Evolutionary conservation across 2,329 filamentous ascomycete species (phyloP).

Genomic region (Lecanicillium sp.): DNA sequence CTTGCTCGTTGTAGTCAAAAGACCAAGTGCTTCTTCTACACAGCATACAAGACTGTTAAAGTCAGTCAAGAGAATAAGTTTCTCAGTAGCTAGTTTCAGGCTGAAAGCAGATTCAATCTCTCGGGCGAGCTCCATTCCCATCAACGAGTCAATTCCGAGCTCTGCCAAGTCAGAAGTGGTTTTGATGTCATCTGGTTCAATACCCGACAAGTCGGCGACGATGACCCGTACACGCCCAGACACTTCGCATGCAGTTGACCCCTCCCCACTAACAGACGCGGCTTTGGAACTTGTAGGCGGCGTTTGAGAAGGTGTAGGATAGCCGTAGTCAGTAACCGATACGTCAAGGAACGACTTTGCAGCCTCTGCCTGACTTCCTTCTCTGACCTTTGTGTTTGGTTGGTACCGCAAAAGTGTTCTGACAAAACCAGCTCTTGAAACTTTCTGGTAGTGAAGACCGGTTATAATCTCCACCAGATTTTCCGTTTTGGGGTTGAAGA

Average conservation of each 20-base stretch:
- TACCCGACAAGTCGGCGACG: constrained; percentile 22
- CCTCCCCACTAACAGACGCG: too few relatives aligned
- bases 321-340: too few relatives aligned
- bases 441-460: constrained; percentile 9
- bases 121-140: constrained; percentile 37
- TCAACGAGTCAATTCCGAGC: constrained; percentile 40
- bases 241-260: not conserved
- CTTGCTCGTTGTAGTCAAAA: not conserved
- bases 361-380: too few relatives aligned
- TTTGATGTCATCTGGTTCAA: constrained; percentile 28
- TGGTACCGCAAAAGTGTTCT: constrained; percentile 6
- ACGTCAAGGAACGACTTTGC: too few relatives aligned
- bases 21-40: not conserved
- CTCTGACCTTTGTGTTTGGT: too few relatives aligned
- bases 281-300: too few relatives aligned
- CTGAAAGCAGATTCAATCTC: constrained; percentile 32
- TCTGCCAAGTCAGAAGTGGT: constrained; percentile 27
- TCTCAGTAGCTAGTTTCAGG: constrained; percentile 10
- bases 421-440: constrained; percentile 5
- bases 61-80: not conserved
- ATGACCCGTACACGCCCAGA: constrained; percentile 1
- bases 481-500: constrained; percentile 4
- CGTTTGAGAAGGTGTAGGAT: too few relatives aligned
- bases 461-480: constrained; percentile 7
- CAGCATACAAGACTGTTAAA: not conserved